Percentiles rank a stretch among this genome's conserved stretches.
These are phyloP conservation scores for Pyrenochaeta sp. DNA, from an alignment of 2,329 filamentous ascomycete species.

Conservation along the genomic window DNA sequence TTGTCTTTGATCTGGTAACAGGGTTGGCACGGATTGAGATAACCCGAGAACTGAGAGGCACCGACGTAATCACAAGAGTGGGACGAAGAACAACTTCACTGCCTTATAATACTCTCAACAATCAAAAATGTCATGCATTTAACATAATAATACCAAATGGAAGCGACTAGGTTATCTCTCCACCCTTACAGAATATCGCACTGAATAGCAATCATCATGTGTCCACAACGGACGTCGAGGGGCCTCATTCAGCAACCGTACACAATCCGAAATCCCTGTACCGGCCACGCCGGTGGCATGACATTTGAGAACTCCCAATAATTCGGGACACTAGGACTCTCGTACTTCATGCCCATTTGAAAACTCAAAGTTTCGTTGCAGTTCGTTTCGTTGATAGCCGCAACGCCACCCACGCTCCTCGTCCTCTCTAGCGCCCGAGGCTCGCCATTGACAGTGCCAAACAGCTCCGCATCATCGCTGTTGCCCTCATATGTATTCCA, in stretches of 20 bases:
- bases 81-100: no score
- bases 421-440: conserved; percentile 17
- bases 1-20: no score
- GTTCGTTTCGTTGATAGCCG: conserved; percentile 20
- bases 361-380: conserved; percentile 41
- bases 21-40: no score
- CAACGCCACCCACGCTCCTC: conserved; percentile 22
- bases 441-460: conserved; percentile 34
- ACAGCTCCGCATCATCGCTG: conserved; percentile 12
- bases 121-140: no score
- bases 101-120: no score
- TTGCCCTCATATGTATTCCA: conserved; percentile 31
- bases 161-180: no score
- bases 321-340: conserved; percentile 27
- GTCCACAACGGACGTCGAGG: no score
- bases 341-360: conserved; percentile 35
- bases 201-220: no score
- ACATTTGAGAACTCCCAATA: conserved; percentile 39
- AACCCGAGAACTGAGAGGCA: no score
- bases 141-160: no score
- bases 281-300: conserved; percentile 27
- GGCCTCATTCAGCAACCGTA: conserved; percentile 35
- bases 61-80: no score
- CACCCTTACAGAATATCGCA: no score
- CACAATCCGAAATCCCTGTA: conserved; percentile 37